Percentiles rank a stretch among this genome's conserved stretches.
These are phyloP conservation scores for Logfia minima DNA, from an alignment of 129 eudicot genomes.

Conservation along the genomic window DNA sequence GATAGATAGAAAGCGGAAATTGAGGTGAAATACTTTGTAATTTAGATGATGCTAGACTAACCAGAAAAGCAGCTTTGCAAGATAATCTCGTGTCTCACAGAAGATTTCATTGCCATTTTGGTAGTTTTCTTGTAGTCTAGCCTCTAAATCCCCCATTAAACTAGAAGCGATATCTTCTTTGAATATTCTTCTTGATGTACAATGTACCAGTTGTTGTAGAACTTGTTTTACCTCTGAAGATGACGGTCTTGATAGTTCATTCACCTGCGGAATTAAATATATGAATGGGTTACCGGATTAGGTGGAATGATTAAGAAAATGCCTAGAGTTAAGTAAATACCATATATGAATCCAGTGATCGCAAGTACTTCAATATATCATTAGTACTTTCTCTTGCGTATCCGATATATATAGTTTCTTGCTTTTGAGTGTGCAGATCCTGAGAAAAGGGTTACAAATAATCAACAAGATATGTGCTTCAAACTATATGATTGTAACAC, in stretches of 20 bases:
- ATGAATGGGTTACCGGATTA: neutral
- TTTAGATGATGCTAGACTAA: conserved; percentile 28
- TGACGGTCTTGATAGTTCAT: conserved; percentile 66
- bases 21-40: neutral
- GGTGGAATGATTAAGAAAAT: neutral
- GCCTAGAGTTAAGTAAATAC: conserved; percentile 29
- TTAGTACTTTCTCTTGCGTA: conserved; percentile 41
- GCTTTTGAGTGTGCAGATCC: conserved; percentile 49
- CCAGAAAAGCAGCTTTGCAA: conserved; percentile 85
- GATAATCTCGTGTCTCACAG: conserved; percentile 58
- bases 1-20: neutral
- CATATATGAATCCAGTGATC: conserved; percentile 60
- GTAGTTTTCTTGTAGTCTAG: conserved; percentile 27
- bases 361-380: conserved; percentile 53
- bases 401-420: conserved; percentile 45
- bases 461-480: neutral
- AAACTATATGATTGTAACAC: neutral
- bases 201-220: conserved; percentile 57
- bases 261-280: conserved; percentile 42
- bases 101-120: conserved; percentile 31
- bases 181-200: conserved; percentile 40
- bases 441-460: conserved; percentile 15
- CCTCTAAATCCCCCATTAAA: conserved; percentile 25
- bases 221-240: conserved; percentile 67
- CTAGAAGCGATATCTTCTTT: conserved; percentile 41